These are phyloP conservation scores for Arabidopsis lyrata DNA, from an alignment of 441 rosid species.

Conservation along the genomic window DNA sequence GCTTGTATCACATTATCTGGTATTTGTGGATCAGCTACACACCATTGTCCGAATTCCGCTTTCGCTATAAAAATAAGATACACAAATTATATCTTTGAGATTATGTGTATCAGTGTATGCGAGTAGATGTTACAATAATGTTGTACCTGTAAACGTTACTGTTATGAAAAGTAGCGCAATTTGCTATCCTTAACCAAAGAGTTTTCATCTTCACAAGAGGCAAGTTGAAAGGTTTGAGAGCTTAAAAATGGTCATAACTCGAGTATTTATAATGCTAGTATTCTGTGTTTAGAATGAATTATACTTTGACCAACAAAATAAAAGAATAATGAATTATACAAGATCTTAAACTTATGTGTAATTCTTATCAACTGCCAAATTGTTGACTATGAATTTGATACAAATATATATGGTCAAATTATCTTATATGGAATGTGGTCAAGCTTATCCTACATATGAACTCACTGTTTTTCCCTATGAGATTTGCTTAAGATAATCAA, in stretches of 20 bases:
- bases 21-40: slow-evolving; percentile 61
- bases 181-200: neutral
- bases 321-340: no score
- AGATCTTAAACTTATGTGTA: neutral
- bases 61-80: slow-evolving; percentile 18
- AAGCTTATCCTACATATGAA: neutral
- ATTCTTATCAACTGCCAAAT: neutral
- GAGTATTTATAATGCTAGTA: neutral
- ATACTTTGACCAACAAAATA: no score
- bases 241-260: neutral
- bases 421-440: neutral
- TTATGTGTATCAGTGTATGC: neutral
- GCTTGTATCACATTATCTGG: slow-evolving; percentile 60
- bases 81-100: neutral
- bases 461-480: no score
- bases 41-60: slow-evolving; percentile 58
- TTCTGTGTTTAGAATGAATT: neutral
- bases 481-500: no score
- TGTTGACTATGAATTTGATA: no score
- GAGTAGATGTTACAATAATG: neutral
- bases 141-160: neutral
- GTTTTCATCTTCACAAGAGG: slow-evolving; percentile 5
- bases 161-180: slow-evolving; percentile 11
- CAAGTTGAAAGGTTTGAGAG: slow-evolving; percentile 23
- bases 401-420: no score